A percentile compares a stretch with the other conserved stretches of the same genome.
phyloP scores from a whole-genome alignment of 257 asterid genomes.

The Coffea canephora region DNA sequence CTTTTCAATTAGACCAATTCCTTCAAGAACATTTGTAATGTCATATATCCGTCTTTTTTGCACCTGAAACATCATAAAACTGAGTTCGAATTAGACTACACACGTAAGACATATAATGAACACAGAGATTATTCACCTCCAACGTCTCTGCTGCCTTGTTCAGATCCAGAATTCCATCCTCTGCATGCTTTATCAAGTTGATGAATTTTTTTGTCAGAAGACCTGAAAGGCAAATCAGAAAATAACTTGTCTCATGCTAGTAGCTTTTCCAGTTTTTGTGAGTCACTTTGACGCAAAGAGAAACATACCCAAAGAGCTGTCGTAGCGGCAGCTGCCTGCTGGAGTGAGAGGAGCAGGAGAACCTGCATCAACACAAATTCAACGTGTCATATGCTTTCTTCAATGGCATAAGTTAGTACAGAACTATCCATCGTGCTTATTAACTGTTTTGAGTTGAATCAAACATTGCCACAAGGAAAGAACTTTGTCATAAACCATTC shows the following conservation, averaged over 20 bases:
- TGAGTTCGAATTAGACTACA: conserved; percentile 5
- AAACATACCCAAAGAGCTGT: conserved; percentile 70
- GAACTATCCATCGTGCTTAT: background rate
- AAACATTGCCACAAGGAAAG: background rate
- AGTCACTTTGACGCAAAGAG: background rate
- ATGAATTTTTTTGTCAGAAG: conserved; percentile 48
- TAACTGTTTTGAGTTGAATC: background rate
- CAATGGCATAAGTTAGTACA: background rate
- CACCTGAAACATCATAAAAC: conserved; percentile 35
- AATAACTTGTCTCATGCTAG: background rate
- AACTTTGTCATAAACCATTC: background rate
- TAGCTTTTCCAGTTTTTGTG: background rate
- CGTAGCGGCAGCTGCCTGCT: conserved; percentile 91
- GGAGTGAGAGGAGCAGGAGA: conserved; percentile 86
- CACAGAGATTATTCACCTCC: conserved; percentile 34
- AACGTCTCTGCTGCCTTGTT: conserved; percentile 85
- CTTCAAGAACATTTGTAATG: conserved; percentile 95
- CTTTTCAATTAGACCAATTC: conserved; percentile 94
- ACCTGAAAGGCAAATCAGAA: conserved; percentile 29
- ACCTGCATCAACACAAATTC: conserved; percentile 46
- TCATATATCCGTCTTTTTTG: conserved; percentile 80
- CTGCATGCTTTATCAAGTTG: conserved; percentile 51
- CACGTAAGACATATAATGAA: background rate
- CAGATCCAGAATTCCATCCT: conserved; percentile 86
- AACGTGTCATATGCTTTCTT: conserved; percentile 6